A percentile compares a stretch with the other conserved stretches of the same genome.
Conservation (phyloP, 768 basidiomycete species). For the Tubosaeta brunneosetosa region DNA sequence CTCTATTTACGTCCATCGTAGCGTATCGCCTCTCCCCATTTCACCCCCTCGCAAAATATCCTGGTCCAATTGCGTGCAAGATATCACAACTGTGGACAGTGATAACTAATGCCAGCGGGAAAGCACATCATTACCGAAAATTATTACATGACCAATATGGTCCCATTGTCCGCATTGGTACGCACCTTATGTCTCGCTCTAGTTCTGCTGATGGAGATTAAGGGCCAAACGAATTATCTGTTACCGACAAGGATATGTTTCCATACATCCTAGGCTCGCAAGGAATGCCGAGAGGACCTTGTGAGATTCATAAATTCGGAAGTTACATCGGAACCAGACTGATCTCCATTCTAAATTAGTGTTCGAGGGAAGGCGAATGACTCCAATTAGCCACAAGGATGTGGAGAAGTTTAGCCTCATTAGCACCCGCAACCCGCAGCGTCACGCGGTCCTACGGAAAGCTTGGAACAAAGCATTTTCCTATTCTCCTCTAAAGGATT, state of each 20-base stretch:
- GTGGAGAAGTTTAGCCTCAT: slow-evolving; percentile 12
- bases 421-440: slow-evolving; percentile 16
- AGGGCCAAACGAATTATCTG: slow-evolving; percentile 39
- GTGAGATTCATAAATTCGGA: slow-evolving; percentile 14
- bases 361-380: slow-evolving; percentile 20
- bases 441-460: slow-evolving; percentile 23
- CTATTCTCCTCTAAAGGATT: slow-evolving; percentile 24
- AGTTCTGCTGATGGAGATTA: slow-evolving; percentile 4
- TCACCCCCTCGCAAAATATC: slow-evolving; percentile 36
- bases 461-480: slow-evolving; percentile 32
- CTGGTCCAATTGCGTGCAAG: slow-evolving; percentile 31
- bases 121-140: slow-evolving; percentile 14
- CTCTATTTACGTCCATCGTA: slow-evolving; percentile 25
- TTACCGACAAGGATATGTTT: slow-evolving; percentile 21
- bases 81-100: slow-evolving; percentile 30
- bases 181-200: neutral
- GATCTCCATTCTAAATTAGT: slow-evolving; percentile 7
- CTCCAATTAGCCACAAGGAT: slow-evolving; percentile 12
- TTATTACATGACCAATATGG: slow-evolving; percentile 30
- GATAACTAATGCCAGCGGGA: slow-evolving; percentile 14
- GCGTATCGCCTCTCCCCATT: slow-evolving; percentile 36
- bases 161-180: slow-evolving; percentile 32
- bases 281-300: slow-evolving; percentile 28
- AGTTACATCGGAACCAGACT: neutral
- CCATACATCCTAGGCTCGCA: slow-evolving; percentile 25